A percentile compares a stretch with the other conserved stretches of the same genome.
Evolutionary conservation across 495 filamentous ascomycete genomes (phyloP).

Genomic region (Ramalina intermedia): DNA sequence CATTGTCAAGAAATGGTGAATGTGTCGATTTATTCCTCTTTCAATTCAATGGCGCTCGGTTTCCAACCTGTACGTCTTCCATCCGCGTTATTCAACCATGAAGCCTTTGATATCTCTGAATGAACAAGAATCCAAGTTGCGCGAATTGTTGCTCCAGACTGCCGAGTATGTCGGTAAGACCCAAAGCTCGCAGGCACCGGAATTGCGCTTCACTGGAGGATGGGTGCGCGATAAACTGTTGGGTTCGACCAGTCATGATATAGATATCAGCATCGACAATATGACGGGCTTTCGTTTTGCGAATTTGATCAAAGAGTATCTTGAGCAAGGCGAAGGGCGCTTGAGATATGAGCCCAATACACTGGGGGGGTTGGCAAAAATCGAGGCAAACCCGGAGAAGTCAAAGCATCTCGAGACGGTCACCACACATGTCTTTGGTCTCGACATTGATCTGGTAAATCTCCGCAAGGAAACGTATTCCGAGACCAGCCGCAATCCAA

Average conservation of each 20-base stretch:
- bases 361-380: constrained; percentile 49
- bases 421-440: constrained; percentile 68
- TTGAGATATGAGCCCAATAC: constrained; percentile 33
- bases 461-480: constrained; percentile 82
- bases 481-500: constrained; percentile 72
- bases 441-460: constrained; percentile 92
- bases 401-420: constrained; percentile 94
- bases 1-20: too few relatives aligned
- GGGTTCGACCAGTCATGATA: constrained; percentile 67
- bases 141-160: constrained; percentile 58
- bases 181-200: constrained; percentile 15
- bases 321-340: constrained; percentile 32
- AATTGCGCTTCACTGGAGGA: constrained; percentile 86
- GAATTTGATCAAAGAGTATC: constrained; percentile 43
- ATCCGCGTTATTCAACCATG: constrained; percentile 4
- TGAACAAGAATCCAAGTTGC: constrained; percentile 51
- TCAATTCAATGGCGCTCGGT: too few relatives aligned
- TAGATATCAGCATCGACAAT: constrained; percentile 86
- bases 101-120: constrained; percentile 40
- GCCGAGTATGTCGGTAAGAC: constrained; percentile 50
- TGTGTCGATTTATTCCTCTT: too few relatives aligned
- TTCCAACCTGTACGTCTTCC: too few relatives aligned
- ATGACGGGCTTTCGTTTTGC: constrained; percentile 87
- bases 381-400: constrained; percentile 86
- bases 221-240: constrained; percentile 98